phyloP scores from a whole-genome alignment of 2,329 filamentous ascomycete species.

The Diaporthe australafricana region DNA sequence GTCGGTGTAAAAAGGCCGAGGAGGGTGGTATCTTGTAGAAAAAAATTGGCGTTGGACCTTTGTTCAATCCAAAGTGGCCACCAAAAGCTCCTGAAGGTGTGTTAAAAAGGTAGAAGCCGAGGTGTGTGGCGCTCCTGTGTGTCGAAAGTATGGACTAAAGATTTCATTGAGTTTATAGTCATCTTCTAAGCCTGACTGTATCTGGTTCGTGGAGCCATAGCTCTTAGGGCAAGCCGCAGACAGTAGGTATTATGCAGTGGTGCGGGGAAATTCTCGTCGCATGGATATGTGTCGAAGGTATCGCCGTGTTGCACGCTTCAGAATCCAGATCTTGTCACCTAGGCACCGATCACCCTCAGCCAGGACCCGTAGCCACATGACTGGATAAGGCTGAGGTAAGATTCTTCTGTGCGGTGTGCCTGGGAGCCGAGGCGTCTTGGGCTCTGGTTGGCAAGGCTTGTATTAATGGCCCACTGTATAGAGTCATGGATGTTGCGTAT shows the following conservation, averaged over 20 bases:
- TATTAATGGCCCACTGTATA: background rate
- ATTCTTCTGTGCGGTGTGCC: background rate
- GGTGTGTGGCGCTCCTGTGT: background rate
- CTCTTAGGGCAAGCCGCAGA: too few relatives aligned
- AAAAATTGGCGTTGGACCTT: background rate
- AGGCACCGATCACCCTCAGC: background rate
- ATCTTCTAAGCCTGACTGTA: too few relatives aligned
- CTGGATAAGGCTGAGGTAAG: background rate
- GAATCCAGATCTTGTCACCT: background rate
- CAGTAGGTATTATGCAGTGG: too few relatives aligned
- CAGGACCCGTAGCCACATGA: background rate
- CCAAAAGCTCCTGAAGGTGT: background rate
- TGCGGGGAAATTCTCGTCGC: too few relatives aligned
- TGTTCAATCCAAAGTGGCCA: background rate
- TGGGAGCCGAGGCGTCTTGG: background rate
- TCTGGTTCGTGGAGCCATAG: too few relatives aligned
- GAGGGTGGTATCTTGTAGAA: background rate
- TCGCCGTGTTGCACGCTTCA: background rate
- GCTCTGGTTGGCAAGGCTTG: background rate
- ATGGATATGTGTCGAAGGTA: conserved; percentile 11
- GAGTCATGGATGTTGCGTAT: background rate
- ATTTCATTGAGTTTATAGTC: too few relatives aligned
- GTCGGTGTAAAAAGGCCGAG: background rate
- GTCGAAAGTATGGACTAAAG: too few relatives aligned
- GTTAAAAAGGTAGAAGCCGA: background rate